Evolutionary conservation across 108 stramenopile species (phyloP), one percentile per base, ranked within the genome.

Genomic region (Cyclostephanos tholiformis): DNA sequence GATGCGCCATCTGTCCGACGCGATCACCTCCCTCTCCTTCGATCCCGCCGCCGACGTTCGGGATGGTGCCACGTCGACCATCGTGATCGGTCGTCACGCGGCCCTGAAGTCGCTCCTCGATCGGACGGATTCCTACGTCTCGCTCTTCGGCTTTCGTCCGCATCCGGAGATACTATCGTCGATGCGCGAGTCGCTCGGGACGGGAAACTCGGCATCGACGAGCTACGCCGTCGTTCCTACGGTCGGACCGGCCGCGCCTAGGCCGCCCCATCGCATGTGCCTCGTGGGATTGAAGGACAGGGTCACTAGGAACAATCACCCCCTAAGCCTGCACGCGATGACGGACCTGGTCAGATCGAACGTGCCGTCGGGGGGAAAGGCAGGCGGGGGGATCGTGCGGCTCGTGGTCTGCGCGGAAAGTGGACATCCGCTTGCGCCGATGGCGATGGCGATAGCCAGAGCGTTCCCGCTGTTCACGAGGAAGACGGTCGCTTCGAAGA

Each of bases 291-390:
- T 86, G 1, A 64, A 59, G 60, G 52, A 80, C 27, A 71, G 69
- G 32, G 80, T 88, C 6, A 75, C 83, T 13, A 70, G 92, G 36
- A 77, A 89, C 71, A 85, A 88, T 63, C 88, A 91, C 69, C 88
- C 89, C 23, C 65, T 89, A 80, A 77, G 85, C 65, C 74, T 89
- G 13, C 92, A 91, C 67, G 60, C 86, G 13, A 46, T 93, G 36
- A 86, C 88, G 4, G 85, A 80, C 27, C 51, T 85, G 62, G 83
- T 84, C 12, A 49, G 49, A 35, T 72, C 71, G 26, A 50, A 65
- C 26, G 36, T 25, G 6, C 8, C 41, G 41, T 5, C 41, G 41
- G 41, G 17, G 2, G 39, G 61, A n/a, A n/a, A n/a, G n/a, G n/a
- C n/a, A n/a, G n/a, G n/a, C n/a, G n/a, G n/a, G n/a, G 64, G 68